These are phyloP conservation scores for Anthoceros angustus DNA, from an alignment of 225 moss, liverwort and hornwort species.

Conservation along the genomic window DNA sequence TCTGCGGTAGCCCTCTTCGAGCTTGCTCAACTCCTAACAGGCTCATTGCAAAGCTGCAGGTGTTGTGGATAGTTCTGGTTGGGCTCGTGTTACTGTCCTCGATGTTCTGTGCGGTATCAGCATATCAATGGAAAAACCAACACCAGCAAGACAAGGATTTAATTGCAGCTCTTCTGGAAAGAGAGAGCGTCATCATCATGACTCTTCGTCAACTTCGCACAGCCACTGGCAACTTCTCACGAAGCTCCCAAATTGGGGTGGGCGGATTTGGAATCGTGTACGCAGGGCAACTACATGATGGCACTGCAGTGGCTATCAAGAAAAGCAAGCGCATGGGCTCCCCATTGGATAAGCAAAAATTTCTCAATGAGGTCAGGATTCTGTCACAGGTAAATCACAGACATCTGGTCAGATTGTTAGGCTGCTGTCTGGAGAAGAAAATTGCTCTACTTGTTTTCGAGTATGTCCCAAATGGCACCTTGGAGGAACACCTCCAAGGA, in stretches of 20 bases:
- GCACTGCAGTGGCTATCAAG: constrained; percentile 6
- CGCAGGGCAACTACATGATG: constrained; percentile 5
- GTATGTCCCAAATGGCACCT: neutral
- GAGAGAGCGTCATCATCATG: neutral
- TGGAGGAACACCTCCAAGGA: neutral
- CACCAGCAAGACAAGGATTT: constrained; percentile 11
- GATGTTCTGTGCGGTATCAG: neutral
- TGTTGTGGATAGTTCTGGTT: constrained; percentile 1
- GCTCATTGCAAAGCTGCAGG: constrained; percentile 1
- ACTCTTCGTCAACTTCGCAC: neutral
- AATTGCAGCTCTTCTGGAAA: constrained; percentile 5
- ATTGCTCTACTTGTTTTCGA: constrained; percentile 7
- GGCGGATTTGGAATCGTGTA: constrained; percentile 5
- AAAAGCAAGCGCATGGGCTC: neutral
- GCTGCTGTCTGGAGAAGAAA: constrained; percentile 1
- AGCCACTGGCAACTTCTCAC: constrained; percentile 12
- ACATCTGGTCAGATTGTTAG: constrained; percentile 4
- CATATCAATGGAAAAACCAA: constrained; percentile 2
- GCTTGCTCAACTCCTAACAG: neutral
- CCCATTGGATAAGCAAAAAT: neutral
- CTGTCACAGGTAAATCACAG: constrained; percentile 8
- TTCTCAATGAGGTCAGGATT: neutral
- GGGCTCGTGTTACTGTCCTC: neutral
- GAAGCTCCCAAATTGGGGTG: neutral
- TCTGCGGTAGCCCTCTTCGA: constrained; percentile 7